Evolutionary conservation across 1,284 basidiomycete species (phyloP), one percentile per base, ranked within the genome.

Genomic region (Boletus holoroseus): DNA sequence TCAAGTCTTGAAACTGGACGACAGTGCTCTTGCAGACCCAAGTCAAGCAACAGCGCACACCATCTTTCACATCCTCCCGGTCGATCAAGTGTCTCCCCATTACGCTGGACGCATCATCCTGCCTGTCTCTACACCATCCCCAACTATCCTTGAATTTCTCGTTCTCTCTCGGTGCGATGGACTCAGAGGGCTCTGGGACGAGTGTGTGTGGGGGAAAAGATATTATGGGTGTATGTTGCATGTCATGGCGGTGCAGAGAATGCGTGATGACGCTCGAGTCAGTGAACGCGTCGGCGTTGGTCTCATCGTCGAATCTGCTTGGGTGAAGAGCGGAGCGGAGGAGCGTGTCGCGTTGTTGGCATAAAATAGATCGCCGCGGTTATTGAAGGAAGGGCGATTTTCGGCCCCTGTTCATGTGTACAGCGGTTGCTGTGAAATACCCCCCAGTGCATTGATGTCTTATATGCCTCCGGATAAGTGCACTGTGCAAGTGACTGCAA

Each of bases 201-300:
- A 61, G 34, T 20, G 9, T 1, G 27, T 26, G 11, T 60, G 50
- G 36, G 55, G 58, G 16, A 15, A 43, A 13, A 24, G n/a, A 22
- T 59, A 56, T 30, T 24, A 44, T 12, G 58, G 50, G 3, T 64
- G 59, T 35, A 4, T 60, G 42, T 22, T 61, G 43, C 56, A 64
- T 22, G 60, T 64, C 2, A 58, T 64, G 59, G 60, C 46, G 1
- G 55, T 64, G 30, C 45, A 39, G 26, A 11, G 36, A 15, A 45
- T 16, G 7, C 38, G 9, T 1, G 27, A 45, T 0, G 45, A 61
- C 6, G 1, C 31, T 26, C 51, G 47, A 7, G 41, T 58, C 15
- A 22, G 36, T 2, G 56, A 58, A 44, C 58, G 57, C 2, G 39
- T 49, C 15, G 58, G 58, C 3, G 16, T 60, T 11, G 56, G 58